phyloP scores from a whole-genome alignment of 805 yeast species.

The Komagataella pastoris region DNA sequence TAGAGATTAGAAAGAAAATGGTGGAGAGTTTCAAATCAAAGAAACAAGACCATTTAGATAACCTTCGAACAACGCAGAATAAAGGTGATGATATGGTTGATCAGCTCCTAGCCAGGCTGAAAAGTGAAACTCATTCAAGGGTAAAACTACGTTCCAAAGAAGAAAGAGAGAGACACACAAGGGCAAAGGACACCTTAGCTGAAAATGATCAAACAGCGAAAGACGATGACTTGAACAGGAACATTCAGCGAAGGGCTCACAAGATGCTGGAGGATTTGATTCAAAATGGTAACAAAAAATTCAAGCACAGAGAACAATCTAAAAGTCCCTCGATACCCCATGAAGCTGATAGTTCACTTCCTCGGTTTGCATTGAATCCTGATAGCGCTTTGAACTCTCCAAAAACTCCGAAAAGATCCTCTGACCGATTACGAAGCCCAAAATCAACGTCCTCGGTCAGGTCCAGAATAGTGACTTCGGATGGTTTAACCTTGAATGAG shows the following conservation, averaged over 20 bases:
- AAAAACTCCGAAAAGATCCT: background rate
- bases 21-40: slow-evolving; percentile 22
- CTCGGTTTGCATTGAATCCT: background rate
- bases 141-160: background rate
- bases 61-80: slow-evolving; percentile 1
- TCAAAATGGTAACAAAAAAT: background rate
- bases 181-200: background rate
- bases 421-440: background rate
- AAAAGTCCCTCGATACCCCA: background rate
- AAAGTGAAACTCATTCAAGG: background rate
- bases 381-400: background rate
- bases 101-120: background rate
- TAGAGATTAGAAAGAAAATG: slow-evolving; percentile 48
- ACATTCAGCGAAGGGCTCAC: background rate
- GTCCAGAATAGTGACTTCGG: background rate
- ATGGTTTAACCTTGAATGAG: background rate
- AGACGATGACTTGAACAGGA: background rate
- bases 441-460: background rate
- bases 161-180: background rate
- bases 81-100: slow-evolving; percentile 3
- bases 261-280: background rate
- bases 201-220: background rate
- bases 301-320: background rate
- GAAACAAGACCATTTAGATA: slow-evolving; percentile 13
- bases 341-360: background rate